Base-by-base conservation (phyloP, 306 rosid genomes). In the Canavalia ensiformis region DNA sequence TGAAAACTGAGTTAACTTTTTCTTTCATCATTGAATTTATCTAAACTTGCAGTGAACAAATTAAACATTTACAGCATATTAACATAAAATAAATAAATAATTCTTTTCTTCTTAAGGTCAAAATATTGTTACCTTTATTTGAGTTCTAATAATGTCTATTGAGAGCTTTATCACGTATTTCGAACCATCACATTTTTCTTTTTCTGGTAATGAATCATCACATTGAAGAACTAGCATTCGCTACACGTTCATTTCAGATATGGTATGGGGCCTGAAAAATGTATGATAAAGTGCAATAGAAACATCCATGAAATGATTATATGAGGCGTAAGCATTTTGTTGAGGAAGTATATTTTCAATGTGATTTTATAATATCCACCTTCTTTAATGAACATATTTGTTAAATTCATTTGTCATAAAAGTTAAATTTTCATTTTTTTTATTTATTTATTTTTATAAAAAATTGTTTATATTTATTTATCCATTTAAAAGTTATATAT, bases 211-310 rank as follows among this genome's bases (percentile, higher is more conserved):
- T 35, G 30, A 62, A 66, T 35, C 69, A 54, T 37, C 81, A 50
- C 65, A 35, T 28, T 28, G 74, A 34, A 78, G 79, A 69, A 45
- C 0, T 2, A 73, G 68, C 5, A 8, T 7, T 60, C 72, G 75
- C 80, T 86, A 84, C 87, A 86, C 84, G 88, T 82, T 79, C 70
- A 76, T 64, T 68, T 77, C 57, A 64, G 82, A 85, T 78, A 72
- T 70, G 81, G 6, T 35, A 76, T 76, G 87, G 87, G 82, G 69
- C 78, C 44, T n/a, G 1, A 41, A 52, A 54, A 11, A 29, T 79
- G 75, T 41, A 50, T 59, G 80, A 78, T 62, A 83, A 65, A 78
- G 51, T 80, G 70, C 84, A 35, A 63, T 13, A 66, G 71, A 69
- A 73, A 68, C 88, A 73, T 86, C 79, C 67, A 83, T 37, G 56